Evolutionary conservation across 1,284 basidiomycete species (phyloP), one percentile per base, ranked within the genome.

Genomic region (Volvariella surrecta): DNA sequence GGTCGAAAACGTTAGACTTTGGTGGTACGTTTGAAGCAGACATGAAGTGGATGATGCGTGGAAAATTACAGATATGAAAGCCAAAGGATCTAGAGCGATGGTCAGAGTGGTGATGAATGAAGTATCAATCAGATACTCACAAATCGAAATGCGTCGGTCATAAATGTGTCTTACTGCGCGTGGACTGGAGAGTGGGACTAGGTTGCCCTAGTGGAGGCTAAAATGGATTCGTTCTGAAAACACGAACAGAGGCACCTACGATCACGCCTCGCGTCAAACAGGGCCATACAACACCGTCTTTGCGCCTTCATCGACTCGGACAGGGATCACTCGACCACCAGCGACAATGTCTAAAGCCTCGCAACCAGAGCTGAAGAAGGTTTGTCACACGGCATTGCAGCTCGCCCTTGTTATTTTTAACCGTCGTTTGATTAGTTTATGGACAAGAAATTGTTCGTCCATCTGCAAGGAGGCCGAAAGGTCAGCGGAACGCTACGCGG

Each of bases 401-500:
- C 44, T 22, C 43, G 34, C 24, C 32, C 28, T 19, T 34, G 42
- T 43, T 11, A 44, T 22, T 46, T 30, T 46, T 44, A 41, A 45
- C 40, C 11, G n/a, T n/a, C 40, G 22, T 45, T 34, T 46, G 43
- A 46, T 52, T 59, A 97, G 88, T 99, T 96, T 62, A 97, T 99
- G 89, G 96, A 99, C 78, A 96, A 97, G 73, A 89, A 87, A 55
- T 71, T 98, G 54, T 93, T 92, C 64, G 75, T 99, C 58, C 84
- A 97, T 69, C 73, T 99, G 4, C 95, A 99, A 61, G 96, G 94
- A 43, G 92, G 92, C 46, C 85, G 96, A 56, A 92, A 90, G 74
- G 87, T 99, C 56, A 91, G 89, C 64, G 96, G 95, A 45, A 84
- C 83, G n/a, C 69, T 99, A 45, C 83, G 96, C 50, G 96, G 96